Conservation (phyloP, 2,329 filamentous ascomycete genomes). For the Tolypocladium album region DNA sequence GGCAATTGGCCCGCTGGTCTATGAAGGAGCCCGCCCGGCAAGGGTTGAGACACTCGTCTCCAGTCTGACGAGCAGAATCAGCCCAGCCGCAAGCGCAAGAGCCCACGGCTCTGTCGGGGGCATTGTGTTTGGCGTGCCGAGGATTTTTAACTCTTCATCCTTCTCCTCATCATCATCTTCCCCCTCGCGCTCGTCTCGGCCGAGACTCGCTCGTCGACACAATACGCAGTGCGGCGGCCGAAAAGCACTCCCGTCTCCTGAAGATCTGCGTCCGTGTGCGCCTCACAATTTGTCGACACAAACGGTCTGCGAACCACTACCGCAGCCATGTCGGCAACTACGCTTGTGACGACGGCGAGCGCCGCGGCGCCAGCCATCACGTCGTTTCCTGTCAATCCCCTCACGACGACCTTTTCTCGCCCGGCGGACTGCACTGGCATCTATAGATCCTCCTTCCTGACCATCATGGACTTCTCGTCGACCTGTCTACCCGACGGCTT, state of each 20-base stretch:
- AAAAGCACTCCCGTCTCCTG: neutral
- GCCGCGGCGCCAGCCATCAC: conserved; percentile 4
- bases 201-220: neutral
- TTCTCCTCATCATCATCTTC: neutral
- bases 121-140: neutral
- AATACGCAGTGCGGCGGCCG: neutral
- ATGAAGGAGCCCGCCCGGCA: neutral
- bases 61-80: neutral
- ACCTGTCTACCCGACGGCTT: conserved; percentile 19
- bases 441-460: conserved; percentile 8
- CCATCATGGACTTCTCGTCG: conserved; percentile 19
- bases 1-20: neutral
- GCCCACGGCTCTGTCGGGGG: neutral
- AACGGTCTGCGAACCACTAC: neutral
- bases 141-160: neutral
- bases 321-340: neutral
- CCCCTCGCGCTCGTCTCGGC: no score
- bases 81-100: neutral
- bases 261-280: neutral
- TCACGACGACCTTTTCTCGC: conserved; percentile 14
- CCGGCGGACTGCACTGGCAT: conserved; percentile 11
- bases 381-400: conserved; percentile 12
- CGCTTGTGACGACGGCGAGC: neutral
- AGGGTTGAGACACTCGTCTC: neutral
- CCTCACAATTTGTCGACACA: neutral